Conservation (phyloP, 208 protist species). For the Leishmania tropica region DNA sequence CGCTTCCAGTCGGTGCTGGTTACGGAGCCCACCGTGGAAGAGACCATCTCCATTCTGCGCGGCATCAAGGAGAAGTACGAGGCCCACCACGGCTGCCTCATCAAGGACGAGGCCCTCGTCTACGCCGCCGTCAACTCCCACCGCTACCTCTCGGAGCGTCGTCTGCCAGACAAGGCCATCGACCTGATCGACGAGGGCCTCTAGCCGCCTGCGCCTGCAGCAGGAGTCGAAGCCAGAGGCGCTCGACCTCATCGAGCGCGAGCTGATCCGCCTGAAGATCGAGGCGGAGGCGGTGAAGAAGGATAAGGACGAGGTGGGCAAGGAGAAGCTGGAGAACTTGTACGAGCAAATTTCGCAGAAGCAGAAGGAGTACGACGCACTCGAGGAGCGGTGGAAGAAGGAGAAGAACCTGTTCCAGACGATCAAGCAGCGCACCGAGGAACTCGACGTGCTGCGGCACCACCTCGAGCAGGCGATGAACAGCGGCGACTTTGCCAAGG, state of each 20-base stretch:
- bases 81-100: conserved; percentile 89
- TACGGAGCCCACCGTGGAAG: conserved; percentile 95
- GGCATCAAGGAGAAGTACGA: conserved; percentile 95
- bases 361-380: conserved; percentile 84
- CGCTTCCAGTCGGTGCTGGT: conserved; percentile 98
- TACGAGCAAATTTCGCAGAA: conserved; percentile 68
- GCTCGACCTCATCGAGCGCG: conserved; percentile 94
- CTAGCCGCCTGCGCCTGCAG: conserved; percentile 92
- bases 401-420: conserved; percentile 91
- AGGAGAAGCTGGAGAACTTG: conserved; percentile 81
- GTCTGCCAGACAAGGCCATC: conserved; percentile 99
- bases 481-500: conserved; percentile 72
- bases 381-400: conserved; percentile 84
- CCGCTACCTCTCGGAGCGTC: conserved; percentile 96
- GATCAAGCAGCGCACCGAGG: conserved; percentile 93
- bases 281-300: conserved; percentile 94
- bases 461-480: conserved; percentile 86
- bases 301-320: conserved; percentile 92
- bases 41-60: conserved; percentile 98
- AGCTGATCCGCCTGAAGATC: conserved; percentile 92
- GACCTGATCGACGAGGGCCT: conserved; percentile 98
- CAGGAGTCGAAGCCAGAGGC: conserved; percentile 96
- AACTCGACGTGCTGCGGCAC: conserved; percentile 79
- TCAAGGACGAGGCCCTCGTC: conserved; percentile 92
- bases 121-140: conserved; percentile 90